Evolutionary conservation across 2,329 filamentous ascomycete genomes (phyloP), one percentile per base, ranked within the genome.

Genomic region (Sclerotinia sclerotiorum): DNA sequence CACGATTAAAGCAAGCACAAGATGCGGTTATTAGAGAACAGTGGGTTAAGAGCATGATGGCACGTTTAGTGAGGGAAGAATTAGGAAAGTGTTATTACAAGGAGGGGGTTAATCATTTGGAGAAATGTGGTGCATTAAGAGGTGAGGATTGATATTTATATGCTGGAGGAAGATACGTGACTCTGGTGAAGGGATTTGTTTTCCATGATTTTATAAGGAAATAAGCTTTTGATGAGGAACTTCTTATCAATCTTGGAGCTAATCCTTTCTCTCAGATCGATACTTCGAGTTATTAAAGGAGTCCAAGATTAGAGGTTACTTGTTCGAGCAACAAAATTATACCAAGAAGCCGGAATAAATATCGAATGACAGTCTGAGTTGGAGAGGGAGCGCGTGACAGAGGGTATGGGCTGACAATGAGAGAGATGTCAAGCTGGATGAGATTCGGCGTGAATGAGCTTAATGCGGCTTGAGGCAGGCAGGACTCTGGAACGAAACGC

Each of bases 41-140:
- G 83, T 95, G 92, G 92, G 91, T 95, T 70, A 88, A 88, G 79
- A 89, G 90, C 79, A 95, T 95, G 92, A 95, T 94, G 92, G 90
- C 90, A 69, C 85, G 92, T 70, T 82, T 95, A 72, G 90, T 95
- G 67, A 84, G 90, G 72, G 90, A 94, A 79, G 92, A 95, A 83
- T 83, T 95, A 82, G 85, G 89, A 80, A 94, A 93, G 83, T 95
- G 92, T 84, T 95, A 95, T 81, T 87, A 88, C 80, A 85, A 87
- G 74, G 90, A 95, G 81, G 92, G 92, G 68, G 90, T 94, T 73
- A 95, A 95, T 80, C 92, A 95, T 79, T 81, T 95, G 79, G 92
- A 94, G 85, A 95, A 94, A 82, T 95, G 92, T 80, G 91, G 91
- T 73, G 83, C 86, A 76, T 80, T 94, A 80, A 85, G 92, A 90